Percentiles rank a stretch among this genome's conserved stretches.
Evolutionary conservation across 129 eudicot species (phyloP).

Genomic region (Arctium lappa): DNA sequence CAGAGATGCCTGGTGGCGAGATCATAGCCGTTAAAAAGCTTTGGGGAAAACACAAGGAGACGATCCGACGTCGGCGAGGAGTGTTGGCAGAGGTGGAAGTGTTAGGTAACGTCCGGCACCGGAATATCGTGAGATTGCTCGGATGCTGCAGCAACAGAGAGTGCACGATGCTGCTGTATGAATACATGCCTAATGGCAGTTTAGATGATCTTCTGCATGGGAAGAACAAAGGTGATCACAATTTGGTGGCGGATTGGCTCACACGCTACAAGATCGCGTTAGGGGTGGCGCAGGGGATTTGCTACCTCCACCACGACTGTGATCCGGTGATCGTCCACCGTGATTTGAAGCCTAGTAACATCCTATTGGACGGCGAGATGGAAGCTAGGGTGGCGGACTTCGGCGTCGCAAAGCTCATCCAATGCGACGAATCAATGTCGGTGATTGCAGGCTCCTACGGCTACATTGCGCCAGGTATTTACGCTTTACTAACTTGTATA

Average conservation of each 20-base stretch:
- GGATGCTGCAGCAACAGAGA: slow-evolving; percentile 89
- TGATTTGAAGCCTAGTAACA: slow-evolving; percentile 92
- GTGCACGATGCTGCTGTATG: slow-evolving; percentile 85
- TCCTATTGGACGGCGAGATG: slow-evolving; percentile 79
- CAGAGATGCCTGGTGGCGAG: slow-evolving; percentile 97
- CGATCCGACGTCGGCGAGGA: slow-evolving; percentile 63
- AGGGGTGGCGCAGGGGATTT: slow-evolving; percentile 97
- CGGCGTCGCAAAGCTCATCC: slow-evolving; percentile 92
- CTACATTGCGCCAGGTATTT: slow-evolving; percentile 93
- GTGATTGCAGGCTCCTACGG: slow-evolving; percentile 98
- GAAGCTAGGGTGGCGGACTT: slow-evolving; percentile 98
- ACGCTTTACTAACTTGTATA: not conserved
- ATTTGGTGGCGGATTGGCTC: slow-evolving; percentile 75
- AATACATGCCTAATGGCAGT: slow-evolving; percentile 98
- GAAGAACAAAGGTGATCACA: slow-evolving; percentile 52
- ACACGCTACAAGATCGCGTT: slow-evolving; percentile 81
- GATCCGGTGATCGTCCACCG: slow-evolving; percentile 96
- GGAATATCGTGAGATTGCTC: slow-evolving; percentile 82
- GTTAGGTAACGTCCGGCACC: slow-evolving; percentile 82
- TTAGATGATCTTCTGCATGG: slow-evolving; percentile 85
- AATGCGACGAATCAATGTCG: slow-evolving; percentile 86
- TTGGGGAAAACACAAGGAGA: slow-evolving; percentile 89
- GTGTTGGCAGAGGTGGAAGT: slow-evolving; percentile 96
- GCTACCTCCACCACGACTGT: slow-evolving; percentile 96
- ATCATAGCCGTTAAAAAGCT: slow-evolving; percentile 91